phyloP scores from a whole-genome alignment of 2,329 filamentous ascomycete genomes.

The Hypoxylon sp. region DNA sequence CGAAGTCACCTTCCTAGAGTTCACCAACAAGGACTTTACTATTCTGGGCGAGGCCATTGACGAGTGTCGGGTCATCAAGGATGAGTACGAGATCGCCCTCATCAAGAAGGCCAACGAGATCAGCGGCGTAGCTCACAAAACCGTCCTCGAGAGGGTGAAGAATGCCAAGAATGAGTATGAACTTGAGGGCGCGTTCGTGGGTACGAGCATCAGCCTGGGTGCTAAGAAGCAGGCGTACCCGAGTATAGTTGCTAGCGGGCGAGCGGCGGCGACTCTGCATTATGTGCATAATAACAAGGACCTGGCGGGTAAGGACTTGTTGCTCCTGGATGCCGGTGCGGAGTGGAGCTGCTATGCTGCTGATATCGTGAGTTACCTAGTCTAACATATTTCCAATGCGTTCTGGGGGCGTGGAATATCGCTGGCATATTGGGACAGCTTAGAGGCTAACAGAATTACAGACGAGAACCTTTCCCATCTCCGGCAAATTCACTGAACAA shows the following conservation, averaged over 20 bases:
- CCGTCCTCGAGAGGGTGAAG: constrained; percentile 72
- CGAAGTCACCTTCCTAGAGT: constrained; percentile 78
- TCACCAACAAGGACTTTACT: constrained; percentile 73
- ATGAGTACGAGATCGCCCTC: constrained; percentile 80
- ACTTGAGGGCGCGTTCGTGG: constrained; percentile 84
- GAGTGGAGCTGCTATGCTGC: constrained; percentile 82
- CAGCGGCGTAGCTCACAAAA: constrained; percentile 76
- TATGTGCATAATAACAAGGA: constrained; percentile 85
- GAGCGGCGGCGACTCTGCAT: constrained; percentile 87
- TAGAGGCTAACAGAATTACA: constrained; percentile 56
- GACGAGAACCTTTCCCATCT: constrained; percentile 90
- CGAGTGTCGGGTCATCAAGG: constrained; percentile 78
- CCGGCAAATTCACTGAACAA: constrained; percentile 77
- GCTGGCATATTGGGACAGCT: neutral
- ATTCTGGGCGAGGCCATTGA: constrained; percentile 76
- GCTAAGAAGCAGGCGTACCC: constrained; percentile 89
- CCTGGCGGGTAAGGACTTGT: constrained; percentile 78
- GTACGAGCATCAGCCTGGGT: constrained; percentile 80
- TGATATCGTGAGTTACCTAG: constrained; percentile 67
- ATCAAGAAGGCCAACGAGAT: constrained; percentile 80
- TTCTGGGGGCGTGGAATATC: neutral
- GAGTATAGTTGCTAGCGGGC: constrained; percentile 85
- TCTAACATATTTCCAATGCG: neutral
- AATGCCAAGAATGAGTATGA: constrained; percentile 83
- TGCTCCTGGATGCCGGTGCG: constrained; percentile 87